Conservation (phyloP, 805 yeast species). For the Wickerhamia fluorescens region DNA sequence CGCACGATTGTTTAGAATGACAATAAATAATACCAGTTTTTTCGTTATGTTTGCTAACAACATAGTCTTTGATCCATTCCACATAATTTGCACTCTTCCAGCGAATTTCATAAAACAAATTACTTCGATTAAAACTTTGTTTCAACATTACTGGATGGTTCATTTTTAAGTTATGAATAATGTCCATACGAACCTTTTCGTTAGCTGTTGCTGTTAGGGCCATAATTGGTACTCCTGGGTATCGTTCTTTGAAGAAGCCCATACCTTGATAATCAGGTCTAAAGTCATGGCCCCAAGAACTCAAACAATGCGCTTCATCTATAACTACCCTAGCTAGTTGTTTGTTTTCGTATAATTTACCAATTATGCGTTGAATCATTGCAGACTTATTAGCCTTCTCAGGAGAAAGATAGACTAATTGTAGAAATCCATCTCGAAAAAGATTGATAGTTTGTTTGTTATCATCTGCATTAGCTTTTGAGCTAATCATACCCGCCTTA, state of each 20-base stretch:
- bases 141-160: constrained; percentile 57
- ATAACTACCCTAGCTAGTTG: constrained; percentile 80
- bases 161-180: constrained; percentile 68
- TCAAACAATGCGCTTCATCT: constrained; percentile 97
- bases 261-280: constrained; percentile 90
- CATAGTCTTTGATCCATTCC: constrained; percentile 53
- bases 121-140: constrained; percentile 89
- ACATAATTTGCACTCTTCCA: constrained; percentile 53
- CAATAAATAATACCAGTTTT: constrained; percentile 90
- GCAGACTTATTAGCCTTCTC: constrained; percentile 83
- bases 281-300: constrained; percentile 98
- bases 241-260: constrained; percentile 61
- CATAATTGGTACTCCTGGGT: constrained; percentile 82
- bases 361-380: constrained; percentile 59
- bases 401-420: constrained; percentile 83
- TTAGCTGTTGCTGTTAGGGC: constrained; percentile 98
- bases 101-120: constrained; percentile 70
- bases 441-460: constrained; percentile 53
- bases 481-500: constrained; percentile 82
- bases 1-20: constrained; percentile 85
- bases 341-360: constrained; percentile 44
- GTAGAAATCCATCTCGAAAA: constrained; percentile 60
- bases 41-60: constrained; percentile 43
- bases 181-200: constrained; percentile 80
- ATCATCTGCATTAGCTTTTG: constrained; percentile 61